A percentile compares a stretch with the other conserved stretches of the same genome.
These are phyloP conservation scores for Phlyctochytrium planicorne DNA, from an alignment of 192 early-diverging fungal genomes.

Conservation along the genomic window DNA sequence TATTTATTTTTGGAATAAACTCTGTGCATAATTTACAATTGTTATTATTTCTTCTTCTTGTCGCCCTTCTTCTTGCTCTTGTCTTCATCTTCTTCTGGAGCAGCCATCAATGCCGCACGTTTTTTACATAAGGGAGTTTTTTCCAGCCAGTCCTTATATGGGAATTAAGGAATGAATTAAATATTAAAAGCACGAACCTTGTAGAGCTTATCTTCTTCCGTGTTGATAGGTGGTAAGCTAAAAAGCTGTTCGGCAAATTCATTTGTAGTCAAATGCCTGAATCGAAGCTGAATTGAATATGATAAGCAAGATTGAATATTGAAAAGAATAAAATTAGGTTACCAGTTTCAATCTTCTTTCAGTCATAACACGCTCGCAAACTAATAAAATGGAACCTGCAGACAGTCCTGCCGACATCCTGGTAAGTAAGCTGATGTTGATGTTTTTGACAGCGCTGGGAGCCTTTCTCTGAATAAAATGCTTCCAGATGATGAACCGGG, in stretches of 20 bases:
- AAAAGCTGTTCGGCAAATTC: conserved; percentile 55
- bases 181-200: conserved; percentile 31
- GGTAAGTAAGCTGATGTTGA: conserved; percentile 49
- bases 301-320: neutral
- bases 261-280: conserved; percentile 41
- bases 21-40: too few species aligned
- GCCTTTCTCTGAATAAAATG: conserved; percentile 36
- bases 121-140: conserved; percentile 51
- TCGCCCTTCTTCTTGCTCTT: conserved; percentile 36
- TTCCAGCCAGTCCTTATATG: conserved; percentile 49
- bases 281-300: conserved; percentile 26
- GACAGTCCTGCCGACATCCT: conserved; percentile 47
- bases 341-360: conserved; percentile 47
- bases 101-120: conserved; percentile 37
- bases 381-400: conserved; percentile 42
- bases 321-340: conserved; percentile 3
- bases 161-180: conserved; percentile 5
- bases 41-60: conserved; percentile 43
- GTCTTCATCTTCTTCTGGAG: conserved; percentile 40
- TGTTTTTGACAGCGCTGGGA: conserved; percentile 10
- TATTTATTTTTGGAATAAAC: too few species aligned
- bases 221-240: conserved; percentile 38
- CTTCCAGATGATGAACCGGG: conserved; percentile 42
- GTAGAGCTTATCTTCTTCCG: conserved; percentile 46
- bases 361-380: conserved; percentile 43